Percentiles rank a stretch among this genome's conserved stretches.
These are phyloP conservation scores for Candida namnaoensis DNA, from an alignment of 805 yeast genomes.

Conservation along the genomic window DNA sequence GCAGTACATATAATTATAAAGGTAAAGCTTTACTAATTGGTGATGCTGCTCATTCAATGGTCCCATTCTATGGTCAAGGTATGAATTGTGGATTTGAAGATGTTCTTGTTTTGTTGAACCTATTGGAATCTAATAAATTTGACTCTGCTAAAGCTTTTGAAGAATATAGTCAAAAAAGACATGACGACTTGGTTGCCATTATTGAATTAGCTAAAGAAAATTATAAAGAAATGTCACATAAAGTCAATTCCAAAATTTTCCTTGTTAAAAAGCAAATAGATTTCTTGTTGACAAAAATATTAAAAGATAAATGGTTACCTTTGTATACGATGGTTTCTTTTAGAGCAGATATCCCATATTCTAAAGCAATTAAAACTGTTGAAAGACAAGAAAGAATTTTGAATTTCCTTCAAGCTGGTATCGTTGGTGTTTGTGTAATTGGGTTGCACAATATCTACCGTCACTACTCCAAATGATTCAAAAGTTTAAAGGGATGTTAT, in stretches of 20 bases:
- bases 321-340: constrained; percentile 90
- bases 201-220: constrained; percentile 72
- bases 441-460: background rate
- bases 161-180: constrained; percentile 45
- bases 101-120: constrained; percentile 54
- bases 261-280: constrained; percentile 64
- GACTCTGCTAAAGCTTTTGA: constrained; percentile 43
- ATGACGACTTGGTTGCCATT: constrained; percentile 65
- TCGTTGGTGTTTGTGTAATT: constrained; percentile 3
- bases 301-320: constrained; percentile 71
- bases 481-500: too few relatives aligned
- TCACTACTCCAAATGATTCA: background rate
- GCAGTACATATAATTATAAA: constrained; percentile 58
- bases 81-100: constrained; percentile 96
- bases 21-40: constrained; percentile 68
- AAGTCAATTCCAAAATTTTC: constrained; percentile 56
- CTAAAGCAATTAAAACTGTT: constrained; percentile 51
- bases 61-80: constrained; percentile 97
- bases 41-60: constrained; percentile 96
- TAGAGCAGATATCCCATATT: constrained; percentile 72
- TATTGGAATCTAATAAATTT: constrained; percentile 27
- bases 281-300: constrained; percentile 44
- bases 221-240: constrained; percentile 80
- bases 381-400: constrained; percentile 47
- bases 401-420: constrained; percentile 10